Conservation (phyloP, 805 yeast species). For the Candida chauliodis region DNA sequence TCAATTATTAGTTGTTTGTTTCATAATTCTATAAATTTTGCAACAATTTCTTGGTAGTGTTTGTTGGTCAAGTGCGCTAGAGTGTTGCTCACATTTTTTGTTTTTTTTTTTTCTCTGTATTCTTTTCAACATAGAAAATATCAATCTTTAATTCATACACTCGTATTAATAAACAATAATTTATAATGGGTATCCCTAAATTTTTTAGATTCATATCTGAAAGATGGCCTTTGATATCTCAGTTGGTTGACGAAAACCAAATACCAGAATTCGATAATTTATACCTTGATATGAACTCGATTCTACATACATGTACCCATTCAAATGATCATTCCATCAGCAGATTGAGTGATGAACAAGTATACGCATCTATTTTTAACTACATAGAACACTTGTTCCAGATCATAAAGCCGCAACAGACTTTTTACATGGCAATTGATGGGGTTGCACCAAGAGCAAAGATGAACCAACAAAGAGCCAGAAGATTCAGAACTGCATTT, state of each 20-base stretch:
- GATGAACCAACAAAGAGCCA: slow-evolving; percentile 95
- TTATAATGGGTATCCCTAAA: slow-evolving; percentile 78
- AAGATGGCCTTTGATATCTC: slow-evolving; percentile 97
- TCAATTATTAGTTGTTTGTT: too few relatives aligned
- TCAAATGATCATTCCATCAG: slow-evolving; percentile 63
- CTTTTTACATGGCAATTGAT: slow-evolving; percentile 94
- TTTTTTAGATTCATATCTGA: slow-evolving; percentile 95
- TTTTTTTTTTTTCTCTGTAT: slow-evolving; percentile 1
- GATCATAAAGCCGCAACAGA: slow-evolving; percentile 79
- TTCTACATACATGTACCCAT: slow-evolving; percentile 90
- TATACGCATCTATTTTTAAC: slow-evolving; percentile 86
- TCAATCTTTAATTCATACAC: too few relatives aligned
- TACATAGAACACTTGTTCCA: slow-evolving; percentile 92
- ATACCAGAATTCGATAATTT: slow-evolving; percentile 93
- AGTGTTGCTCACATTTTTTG: neutral
- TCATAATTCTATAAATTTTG: too few relatives aligned
- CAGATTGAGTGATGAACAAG: slow-evolving; percentile 81
- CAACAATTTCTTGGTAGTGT: neutral
- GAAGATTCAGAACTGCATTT: slow-evolving; percentile 90
- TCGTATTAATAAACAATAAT: neutral
- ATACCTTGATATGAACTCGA: slow-evolving; percentile 96
- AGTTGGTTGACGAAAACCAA: slow-evolving; percentile 67
- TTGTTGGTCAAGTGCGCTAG: neutral
- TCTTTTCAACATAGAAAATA: neutral
- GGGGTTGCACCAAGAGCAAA: slow-evolving; percentile 99